Base-by-base conservation (phyloP, 2,329 filamentous ascomycete species). In the Trichothecium roseum region DNA sequence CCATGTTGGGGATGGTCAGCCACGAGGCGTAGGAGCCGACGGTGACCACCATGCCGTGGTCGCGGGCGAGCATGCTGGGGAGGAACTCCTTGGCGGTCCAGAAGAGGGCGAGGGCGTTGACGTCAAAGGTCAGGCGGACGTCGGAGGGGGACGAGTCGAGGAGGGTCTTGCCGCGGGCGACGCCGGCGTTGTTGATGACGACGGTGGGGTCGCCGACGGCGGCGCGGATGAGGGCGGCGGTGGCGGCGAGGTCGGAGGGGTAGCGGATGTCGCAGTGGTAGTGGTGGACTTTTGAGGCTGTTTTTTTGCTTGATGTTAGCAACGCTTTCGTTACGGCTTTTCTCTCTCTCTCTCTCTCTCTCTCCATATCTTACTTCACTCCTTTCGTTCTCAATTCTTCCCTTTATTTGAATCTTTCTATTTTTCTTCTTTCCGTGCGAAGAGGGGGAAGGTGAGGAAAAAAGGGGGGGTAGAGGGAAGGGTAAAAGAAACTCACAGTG, bases 31-130 rank as follows among this genome's bases (percentile, higher is more conserved):
- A 64, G 2, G 71, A 78, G 12, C 81, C 74, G 16, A 86, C 68
- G 1, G 78, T 85, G 16, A 85, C 78, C 28, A 86, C 54, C 67
- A 82, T 82, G 40, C 82, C 81, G 57, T 86, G 81, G 57, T 84
- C 76, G 10, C 50, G 51, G 7, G 56, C 50, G 35, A 80, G 56
- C 68, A 87, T 81, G 43, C 59, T 52, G 0, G 81, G 81, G 2
- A 87, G 60, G 55, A 85, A 85, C 38, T 78, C 69, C 49, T 75
- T 71, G 6, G 69, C 59, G n/a, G 77, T 66, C 64, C 69, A 78
- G 62, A 74, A 84, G 56, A 81, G 80, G 3, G 76, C 65, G 22
- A 85, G 53, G 0, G 75, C 63, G 57, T 86, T 87, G 46, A 86
- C 76, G 40, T 78, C 75, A 53, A 85, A 84, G 35, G 78, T 81